Conservation (phyloP, 2,329 filamentous ascomycete species). For the Trichophyton equinum region DNA sequence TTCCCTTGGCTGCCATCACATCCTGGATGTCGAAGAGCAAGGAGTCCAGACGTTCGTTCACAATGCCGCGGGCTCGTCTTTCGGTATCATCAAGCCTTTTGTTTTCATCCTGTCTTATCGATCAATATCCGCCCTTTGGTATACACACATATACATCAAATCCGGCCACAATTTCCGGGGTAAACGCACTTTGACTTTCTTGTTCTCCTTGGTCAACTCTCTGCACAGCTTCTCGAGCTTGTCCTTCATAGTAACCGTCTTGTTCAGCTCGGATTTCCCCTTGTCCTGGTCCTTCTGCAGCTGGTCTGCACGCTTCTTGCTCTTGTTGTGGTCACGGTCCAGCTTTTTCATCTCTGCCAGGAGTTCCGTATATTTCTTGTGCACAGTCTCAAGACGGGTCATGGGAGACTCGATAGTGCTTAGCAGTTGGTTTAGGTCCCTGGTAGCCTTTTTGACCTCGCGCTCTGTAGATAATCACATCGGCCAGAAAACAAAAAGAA, state of each 20-base stretch:
- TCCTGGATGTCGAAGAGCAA: constrained; percentile 76
- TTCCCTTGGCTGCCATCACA: constrained; percentile 75
- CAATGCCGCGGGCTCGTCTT: constrained; percentile 65
- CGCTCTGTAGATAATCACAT: constrained; percentile 49
- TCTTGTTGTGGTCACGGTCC: constrained; percentile 87
- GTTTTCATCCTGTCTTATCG: constrained; percentile 61
- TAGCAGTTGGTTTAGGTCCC: constrained; percentile 76
- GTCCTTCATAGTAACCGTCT: constrained; percentile 82
- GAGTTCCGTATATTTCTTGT: constrained; percentile 82
- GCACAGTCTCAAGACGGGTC: constrained; percentile 79
- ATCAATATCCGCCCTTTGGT: constrained; percentile 7
- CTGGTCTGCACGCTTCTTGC: constrained; percentile 87
- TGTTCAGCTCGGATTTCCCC: constrained; percentile 73
- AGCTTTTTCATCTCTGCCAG: constrained; percentile 90
- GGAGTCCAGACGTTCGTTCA: constrained; percentile 72
- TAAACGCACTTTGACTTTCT: constrained; percentile 74
- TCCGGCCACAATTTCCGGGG: neutral
- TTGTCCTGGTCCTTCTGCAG: constrained; percentile 95
- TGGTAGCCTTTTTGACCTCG: constrained; percentile 85
- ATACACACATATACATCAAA: neutral
- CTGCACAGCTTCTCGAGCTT: constrained; percentile 93
- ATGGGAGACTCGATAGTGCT: constrained; percentile 80
- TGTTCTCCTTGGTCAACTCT: constrained; percentile 92
- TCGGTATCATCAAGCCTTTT: constrained; percentile 80
- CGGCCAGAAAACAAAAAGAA: constrained; percentile 17